phyloP scores from a whole-genome alignment of 108 stramenopile species.

The Cyclotella choctawhatcheeana region DNA sequence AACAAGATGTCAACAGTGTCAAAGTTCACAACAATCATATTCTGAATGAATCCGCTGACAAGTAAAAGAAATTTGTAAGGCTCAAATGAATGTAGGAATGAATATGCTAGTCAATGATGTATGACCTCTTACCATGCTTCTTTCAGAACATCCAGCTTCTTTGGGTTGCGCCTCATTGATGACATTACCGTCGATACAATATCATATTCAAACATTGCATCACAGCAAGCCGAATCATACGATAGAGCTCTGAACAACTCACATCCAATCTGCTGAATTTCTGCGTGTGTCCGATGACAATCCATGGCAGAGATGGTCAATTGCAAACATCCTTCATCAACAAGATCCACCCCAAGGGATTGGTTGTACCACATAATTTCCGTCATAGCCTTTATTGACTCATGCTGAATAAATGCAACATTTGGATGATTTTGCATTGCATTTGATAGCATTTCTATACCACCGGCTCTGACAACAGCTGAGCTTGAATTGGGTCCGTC shows the following conservation, averaged over 20 bases:
- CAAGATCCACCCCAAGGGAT: slow-evolving; percentile 1
- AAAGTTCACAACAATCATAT: slow-evolving; percentile 30
- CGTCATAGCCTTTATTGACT: slow-evolving; percentile 27
- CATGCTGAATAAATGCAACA: slow-evolving; percentile 16
- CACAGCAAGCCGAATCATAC: slow-evolving; percentile 30
- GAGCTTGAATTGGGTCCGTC: neutral
- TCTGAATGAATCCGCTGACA: slow-evolving; percentile 31
- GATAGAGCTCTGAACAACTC: slow-evolving; percentile 26
- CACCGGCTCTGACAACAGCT: slow-evolving; percentile 6
- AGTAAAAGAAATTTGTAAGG: too few relatives aligned
- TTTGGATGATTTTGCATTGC: slow-evolving; percentile 23
- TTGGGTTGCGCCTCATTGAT: slow-evolving; percentile 28
- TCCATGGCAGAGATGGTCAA: slow-evolving; percentile 27
- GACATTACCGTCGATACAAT: slow-evolving; percentile 17
- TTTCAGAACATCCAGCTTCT: slow-evolving; percentile 8
- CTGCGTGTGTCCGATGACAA: slow-evolving; percentile 15
- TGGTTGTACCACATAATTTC: slow-evolving; percentile 32
- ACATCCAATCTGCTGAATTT: slow-evolving; percentile 21
- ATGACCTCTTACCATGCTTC: slow-evolving; percentile 33
- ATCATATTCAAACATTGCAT: slow-evolving; percentile 25
- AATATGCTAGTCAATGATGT: too few relatives aligned
- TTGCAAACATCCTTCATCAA: slow-evolving; percentile 22
- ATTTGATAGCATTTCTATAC: slow-evolving; percentile 16
- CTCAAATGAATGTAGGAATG: too few relatives aligned
- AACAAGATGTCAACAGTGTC: slow-evolving; percentile 18